Conservation (phyloP, 768 basidiomycete genomes). For the Porphyrellus cyaneotinctus region DNA sequence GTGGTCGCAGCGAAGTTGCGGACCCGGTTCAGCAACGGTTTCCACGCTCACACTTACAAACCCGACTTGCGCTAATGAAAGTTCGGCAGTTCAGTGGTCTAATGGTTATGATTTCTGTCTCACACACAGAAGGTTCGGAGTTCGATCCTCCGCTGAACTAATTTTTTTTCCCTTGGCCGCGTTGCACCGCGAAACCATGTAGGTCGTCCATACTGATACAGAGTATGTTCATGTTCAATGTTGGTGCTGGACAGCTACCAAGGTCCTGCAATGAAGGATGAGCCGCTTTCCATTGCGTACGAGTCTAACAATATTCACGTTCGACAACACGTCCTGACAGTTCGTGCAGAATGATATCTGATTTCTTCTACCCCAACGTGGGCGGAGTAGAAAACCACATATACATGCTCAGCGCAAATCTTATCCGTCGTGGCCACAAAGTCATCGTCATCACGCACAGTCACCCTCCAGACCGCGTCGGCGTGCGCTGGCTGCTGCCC, state of each 20-base stretch:
- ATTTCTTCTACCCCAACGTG: conserved; percentile 93
- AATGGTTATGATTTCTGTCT: conserved; percentile 38
- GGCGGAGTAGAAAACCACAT: conserved; percentile 98
- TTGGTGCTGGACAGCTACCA: too few relatives aligned
- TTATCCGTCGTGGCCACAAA: conserved; percentile 82
- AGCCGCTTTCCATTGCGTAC: conserved; percentile 29
- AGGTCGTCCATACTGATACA: too few relatives aligned
- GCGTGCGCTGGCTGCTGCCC: conserved; percentile 85
- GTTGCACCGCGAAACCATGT: too few relatives aligned
- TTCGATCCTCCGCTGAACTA: conserved; percentile 37
- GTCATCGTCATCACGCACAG: conserved; percentile 95
- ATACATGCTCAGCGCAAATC: conserved; percentile 82
- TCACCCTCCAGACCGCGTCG: conserved; percentile 79
- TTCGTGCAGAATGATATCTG: conserved; percentile 77
- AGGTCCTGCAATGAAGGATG: conserved; percentile 25
- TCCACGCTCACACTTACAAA: background rate
- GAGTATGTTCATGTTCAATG: too few relatives aligned
- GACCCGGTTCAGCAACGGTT: too few relatives aligned
- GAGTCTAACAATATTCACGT: background rate
- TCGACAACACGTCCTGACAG: background rate
- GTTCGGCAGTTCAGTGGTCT: conserved; percentile 31
- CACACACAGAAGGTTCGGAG: conserved; percentile 37
- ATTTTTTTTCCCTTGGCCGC: conserved; percentile 17
- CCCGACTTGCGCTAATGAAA: too few relatives aligned
- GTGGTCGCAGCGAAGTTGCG: too few relatives aligned